These are phyloP conservation scores for Rhodosporidiobolus odoratus DNA, from an alignment of 768 basidiomycete species.

Conservation along the genomic window DNA sequence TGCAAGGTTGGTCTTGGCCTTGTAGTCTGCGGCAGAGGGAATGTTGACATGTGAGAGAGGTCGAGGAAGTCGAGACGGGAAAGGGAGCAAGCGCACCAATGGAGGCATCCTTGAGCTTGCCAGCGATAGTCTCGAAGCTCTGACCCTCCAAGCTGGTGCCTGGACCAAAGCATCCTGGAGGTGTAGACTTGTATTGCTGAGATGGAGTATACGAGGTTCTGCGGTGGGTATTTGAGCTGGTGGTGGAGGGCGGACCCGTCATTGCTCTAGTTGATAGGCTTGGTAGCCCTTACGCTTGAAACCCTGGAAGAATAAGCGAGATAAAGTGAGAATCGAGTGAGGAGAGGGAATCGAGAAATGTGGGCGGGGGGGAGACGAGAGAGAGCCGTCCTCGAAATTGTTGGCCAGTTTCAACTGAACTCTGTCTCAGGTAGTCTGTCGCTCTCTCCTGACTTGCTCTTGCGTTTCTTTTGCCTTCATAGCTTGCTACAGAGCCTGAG, in stretches of 20 bases:
- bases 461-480: no score
- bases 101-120: constrained; percentile 9
- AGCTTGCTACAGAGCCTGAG: no score
- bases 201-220: no score
- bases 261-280: background rate
- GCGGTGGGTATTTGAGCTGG: constrained; percentile 1
- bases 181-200: background rate
- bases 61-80: background rate
- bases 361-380: background rate
- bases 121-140: constrained; percentile 28
- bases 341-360: background rate
- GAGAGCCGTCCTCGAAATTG: background rate
- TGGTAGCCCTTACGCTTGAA: background rate
- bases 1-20: constrained; percentile 37
- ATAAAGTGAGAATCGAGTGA: background rate
- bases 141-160: constrained; percentile 25
- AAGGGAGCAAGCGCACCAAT: background rate
- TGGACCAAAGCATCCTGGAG: constrained; percentile 3
- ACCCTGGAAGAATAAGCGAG: no score
- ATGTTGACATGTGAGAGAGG: background rate
- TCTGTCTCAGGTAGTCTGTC: no score
- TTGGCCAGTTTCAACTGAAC: no score
- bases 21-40: constrained; percentile 15
- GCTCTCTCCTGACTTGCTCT: no score
- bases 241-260: constrained; percentile 30